Evolutionary conservation across 495 filamentous ascomycete species (phyloP), one percentile per base, ranked within the genome.

Genomic region (Annulohypoxylon moriforme): DNA sequence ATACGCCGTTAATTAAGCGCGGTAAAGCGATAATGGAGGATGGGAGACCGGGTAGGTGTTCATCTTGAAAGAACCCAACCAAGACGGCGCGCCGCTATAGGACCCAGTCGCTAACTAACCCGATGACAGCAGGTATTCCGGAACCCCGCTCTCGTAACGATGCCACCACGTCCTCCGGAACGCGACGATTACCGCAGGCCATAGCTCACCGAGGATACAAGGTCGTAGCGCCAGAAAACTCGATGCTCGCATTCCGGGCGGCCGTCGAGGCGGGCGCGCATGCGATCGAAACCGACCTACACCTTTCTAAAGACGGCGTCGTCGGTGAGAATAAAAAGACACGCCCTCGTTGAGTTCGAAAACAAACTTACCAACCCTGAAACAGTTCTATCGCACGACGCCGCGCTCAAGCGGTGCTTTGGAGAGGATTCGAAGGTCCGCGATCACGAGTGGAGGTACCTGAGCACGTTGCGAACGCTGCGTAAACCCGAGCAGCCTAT

Each of bases 181-280:
- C 40, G 67, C 76, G n/a, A 66, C 58, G 56, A 24, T 47, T 90
- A 22, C 94, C 94, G 0, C 93, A 94, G 64, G 85, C 87, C 20
- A 96, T 97, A 69, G 91, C 92, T 8, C 95, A 98, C 81, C 87
- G 95, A 24, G 95, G 95, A 1, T 96, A 90, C 82, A 95, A 91
- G 74, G 88, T 86, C 0, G 83, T 85, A 38, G 92, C 87, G 70
- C 94, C 95, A 0, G 95, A 98, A 80, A 98, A 98, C 78, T 91
- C 92, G 2, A 87, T 97, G 84, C 83, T 80, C 13, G 92, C 92
- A 7, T 96, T 97, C 80, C 80, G 82, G 44, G 89, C 82, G 2
- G 95, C 94, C 4, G 84, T 94, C 0, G 80, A 86, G 14, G 88
- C 87, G 24, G 93, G 94, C 27, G 88, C 90, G 2, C 86, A 97